A percentile compares a stretch with the other conserved stretches of the same genome.
These are phyloP conservation scores for Cystobasidium ongulense DNA, from an alignment of 768 basidiomycete genomes.

Conservation along the genomic window DNA sequence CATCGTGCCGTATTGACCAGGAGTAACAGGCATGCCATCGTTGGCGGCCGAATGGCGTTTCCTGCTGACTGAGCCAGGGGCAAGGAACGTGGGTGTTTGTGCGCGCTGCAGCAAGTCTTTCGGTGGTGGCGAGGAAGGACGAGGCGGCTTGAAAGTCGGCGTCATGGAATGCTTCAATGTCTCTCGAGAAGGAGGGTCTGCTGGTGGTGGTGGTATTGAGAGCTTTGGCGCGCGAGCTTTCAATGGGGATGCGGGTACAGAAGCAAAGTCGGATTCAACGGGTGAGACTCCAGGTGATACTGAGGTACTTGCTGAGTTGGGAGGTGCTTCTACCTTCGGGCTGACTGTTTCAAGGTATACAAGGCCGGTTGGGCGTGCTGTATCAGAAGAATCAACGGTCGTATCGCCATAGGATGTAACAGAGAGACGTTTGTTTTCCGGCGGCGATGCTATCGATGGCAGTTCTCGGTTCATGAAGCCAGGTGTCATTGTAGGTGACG, in stretches of 20 bases:
- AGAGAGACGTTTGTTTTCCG: neutral
- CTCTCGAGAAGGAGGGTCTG: conserved; percentile 26
- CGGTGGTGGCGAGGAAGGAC: conserved; percentile 88
- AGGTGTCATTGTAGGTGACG: neutral
- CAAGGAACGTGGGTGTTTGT: conserved; percentile 41
- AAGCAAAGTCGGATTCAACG: neutral
- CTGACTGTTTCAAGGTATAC: conserved; percentile 18
- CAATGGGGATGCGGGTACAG: neutral
- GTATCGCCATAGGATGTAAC: conserved; percentile 9
- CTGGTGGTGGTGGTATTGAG: conserved; percentile 33
- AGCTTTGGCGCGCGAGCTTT: conserved; percentile 24
- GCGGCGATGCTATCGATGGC: neutral
- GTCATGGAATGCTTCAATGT: neutral
- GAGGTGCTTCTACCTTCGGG: neutral
- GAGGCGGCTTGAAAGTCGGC: conserved; percentile 52
- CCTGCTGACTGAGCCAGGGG: conserved; percentile 40
- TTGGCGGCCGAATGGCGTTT: conserved; percentile 37
- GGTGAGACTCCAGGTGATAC: neutral
- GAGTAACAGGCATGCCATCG: conserved; percentile 33
- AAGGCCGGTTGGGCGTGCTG: conserved; percentile 4
- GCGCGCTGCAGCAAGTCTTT: conserved; percentile 85
- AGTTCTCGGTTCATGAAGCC: neutral
- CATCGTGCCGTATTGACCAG: conserved; percentile 28
- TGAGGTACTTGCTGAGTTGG: neutral
- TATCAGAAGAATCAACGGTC: neutral